These are phyloP conservation scores for Cutaneotrichosporon sp. DNA, from an alignment of 1,284 basidiomycete genomes.

Conservation along the genomic window DNA sequence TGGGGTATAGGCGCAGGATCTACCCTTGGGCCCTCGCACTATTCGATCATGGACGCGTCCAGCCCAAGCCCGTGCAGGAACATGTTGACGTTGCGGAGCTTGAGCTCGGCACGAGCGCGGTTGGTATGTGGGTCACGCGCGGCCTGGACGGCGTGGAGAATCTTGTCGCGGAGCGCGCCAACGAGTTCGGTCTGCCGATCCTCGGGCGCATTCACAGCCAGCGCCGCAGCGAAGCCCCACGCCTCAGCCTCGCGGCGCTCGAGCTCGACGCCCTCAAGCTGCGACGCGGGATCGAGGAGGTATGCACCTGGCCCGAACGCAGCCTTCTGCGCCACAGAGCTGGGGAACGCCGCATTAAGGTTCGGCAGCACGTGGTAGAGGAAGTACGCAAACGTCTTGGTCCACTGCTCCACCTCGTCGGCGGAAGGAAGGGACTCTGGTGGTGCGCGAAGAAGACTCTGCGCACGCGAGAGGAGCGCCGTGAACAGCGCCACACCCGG, in stretches of 20 bases:
- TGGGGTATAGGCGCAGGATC: background rate
- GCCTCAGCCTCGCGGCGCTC: conserved; percentile 53
- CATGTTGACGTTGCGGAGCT: conserved; percentile 53
- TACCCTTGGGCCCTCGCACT: background rate
- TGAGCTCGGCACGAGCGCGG: conserved; percentile 44
- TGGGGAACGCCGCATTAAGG: conserved; percentile 82
- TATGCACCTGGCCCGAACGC: conserved; percentile 58
- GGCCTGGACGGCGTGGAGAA: conserved; percentile 51
- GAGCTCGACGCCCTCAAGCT: conserved; percentile 62
- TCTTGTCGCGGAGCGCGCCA: conserved; percentile 79
- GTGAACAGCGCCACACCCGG: conserved; percentile 92
- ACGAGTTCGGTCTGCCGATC: conserved; percentile 85
- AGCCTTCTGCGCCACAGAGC: conserved; percentile 66
- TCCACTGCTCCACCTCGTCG: conserved; percentile 84
- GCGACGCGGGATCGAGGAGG: conserved; percentile 45
- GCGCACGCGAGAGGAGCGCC: conserved; percentile 85
- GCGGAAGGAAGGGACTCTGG: conserved; percentile 54
- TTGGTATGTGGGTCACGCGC: conserved; percentile 42
- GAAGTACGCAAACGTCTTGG: conserved; percentile 77
- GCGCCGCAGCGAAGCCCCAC: conserved; percentile 60
- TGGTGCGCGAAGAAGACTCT: conserved; percentile 75
- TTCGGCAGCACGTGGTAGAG: conserved; percentile 75
- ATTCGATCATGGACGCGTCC: conserved; percentile 15
- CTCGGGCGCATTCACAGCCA: conserved; percentile 79
- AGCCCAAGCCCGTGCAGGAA: conserved; percentile 50